Conservation (phyloP, 1,284 basidiomycete species). For the Schizophyllum commune region DNA sequence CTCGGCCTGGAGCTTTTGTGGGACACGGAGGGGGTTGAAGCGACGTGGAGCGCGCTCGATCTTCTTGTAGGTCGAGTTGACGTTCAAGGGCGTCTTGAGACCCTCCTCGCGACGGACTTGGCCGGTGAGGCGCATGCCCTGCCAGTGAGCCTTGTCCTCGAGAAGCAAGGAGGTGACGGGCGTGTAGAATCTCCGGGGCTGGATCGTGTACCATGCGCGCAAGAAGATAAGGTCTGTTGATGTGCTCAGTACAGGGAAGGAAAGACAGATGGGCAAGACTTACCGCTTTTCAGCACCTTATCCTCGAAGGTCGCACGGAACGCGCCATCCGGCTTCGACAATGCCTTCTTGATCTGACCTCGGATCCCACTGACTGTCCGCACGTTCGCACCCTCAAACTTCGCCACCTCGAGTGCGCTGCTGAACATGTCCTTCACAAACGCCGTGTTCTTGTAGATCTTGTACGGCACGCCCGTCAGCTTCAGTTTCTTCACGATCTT, state of each 20-base stretch:
- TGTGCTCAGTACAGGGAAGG: background rate
- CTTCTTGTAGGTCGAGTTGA: constrained; percentile 86
- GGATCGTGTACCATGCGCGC: constrained; percentile 93
- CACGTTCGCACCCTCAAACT: constrained; percentile 96
- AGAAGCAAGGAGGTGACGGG: constrained; percentile 90
- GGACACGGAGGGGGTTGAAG: constrained; percentile 89
- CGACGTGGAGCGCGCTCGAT: constrained; percentile 75
- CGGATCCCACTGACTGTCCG: constrained; percentile 93
- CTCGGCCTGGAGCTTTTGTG: constrained; percentile 82
- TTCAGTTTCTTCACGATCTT: constrained; percentile 99
- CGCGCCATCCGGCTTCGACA: constrained; percentile 90
- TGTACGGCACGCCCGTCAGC: constrained; percentile 89
- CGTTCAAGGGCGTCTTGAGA: constrained; percentile 74
- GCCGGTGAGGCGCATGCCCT: constrained; percentile 94
- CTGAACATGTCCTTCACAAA: constrained; percentile 99
- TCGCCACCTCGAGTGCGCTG: constrained; percentile 89
- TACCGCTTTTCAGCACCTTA: constrained; percentile 93
- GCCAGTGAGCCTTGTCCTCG: constrained; percentile 73
- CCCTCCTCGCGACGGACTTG: constrained; percentile 82
- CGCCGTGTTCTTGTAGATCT: constrained; percentile 99
- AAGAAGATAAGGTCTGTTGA: constrained; percentile 91
- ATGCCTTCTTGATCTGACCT: constrained; percentile 94
- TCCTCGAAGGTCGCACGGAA: constrained; percentile 98
- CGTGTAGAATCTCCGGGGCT: constrained; percentile 95
- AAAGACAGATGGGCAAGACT: constrained; percentile 21